Conservation (phyloP, 345 rosid species). For the Salix arbutifolia region DNA sequence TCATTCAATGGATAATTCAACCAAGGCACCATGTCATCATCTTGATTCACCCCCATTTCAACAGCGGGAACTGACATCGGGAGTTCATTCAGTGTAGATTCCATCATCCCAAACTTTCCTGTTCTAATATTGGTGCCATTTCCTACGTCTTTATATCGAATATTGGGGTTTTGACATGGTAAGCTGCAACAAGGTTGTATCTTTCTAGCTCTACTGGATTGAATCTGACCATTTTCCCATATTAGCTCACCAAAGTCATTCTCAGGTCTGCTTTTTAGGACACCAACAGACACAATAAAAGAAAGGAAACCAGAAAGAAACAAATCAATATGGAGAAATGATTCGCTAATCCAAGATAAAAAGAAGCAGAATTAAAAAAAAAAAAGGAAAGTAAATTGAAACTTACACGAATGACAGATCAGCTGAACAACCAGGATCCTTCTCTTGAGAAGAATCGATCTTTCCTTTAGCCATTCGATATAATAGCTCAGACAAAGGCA, state of each 20-base stretch:
- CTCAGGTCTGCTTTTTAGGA: slow-evolving; percentile 48
- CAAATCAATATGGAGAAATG: slow-evolving; percentile 4
- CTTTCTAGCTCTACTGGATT: slow-evolving; percentile 49
- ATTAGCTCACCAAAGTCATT: slow-evolving; percentile 66
- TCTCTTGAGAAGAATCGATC: slow-evolving; percentile 44
- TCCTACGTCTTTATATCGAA: slow-evolving; percentile 35
- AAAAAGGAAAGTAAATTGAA: slow-evolving; percentile 11
- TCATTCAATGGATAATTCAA: slow-evolving; percentile 47
- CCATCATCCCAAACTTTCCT: slow-evolving; percentile 29
- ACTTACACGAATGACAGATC: slow-evolving; percentile 54
- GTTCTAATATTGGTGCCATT: slow-evolving; percentile 26
- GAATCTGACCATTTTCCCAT: slow-evolving; percentile 78
- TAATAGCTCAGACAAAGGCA: slow-evolving; percentile 82
- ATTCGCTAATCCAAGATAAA: neutral
- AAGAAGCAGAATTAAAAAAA: neutral
- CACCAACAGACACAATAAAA: neutral
- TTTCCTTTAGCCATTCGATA: slow-evolving; percentile 44
- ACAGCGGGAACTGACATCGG: slow-evolving; percentile 42
- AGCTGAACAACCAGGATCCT: slow-evolving; percentile 30
- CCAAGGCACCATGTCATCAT: slow-evolving; percentile 71
- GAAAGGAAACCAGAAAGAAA: neutral
- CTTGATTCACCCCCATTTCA: slow-evolving; percentile 51
- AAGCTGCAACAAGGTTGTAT: slow-evolving; percentile 19
- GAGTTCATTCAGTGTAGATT: slow-evolving; percentile 40
- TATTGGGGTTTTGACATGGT: slow-evolving; percentile 14